Evolutionary conservation across 768 basidiomycete genomes (phyloP).

Genomic region (Zangia roseola): DNA sequence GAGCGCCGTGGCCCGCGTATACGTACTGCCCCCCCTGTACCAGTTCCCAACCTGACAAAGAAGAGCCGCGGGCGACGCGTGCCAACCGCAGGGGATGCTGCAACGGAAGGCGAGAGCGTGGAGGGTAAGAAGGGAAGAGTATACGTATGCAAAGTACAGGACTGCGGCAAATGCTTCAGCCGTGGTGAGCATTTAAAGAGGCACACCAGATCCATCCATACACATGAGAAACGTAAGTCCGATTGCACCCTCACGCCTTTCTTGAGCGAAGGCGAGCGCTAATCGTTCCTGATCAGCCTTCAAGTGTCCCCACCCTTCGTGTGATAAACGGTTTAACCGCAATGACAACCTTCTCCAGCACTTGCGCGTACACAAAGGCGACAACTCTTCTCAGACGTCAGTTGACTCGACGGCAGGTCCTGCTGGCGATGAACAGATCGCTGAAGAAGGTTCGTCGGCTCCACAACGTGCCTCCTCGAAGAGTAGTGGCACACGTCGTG

Average conservation of each 20-base stretch:
- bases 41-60: constrained; percentile 77
- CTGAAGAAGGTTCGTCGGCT: constrained; percentile 20
- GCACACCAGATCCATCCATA: constrained; percentile 73
- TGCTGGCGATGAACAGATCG: constrained; percentile 23
- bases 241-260: constrained; percentile 15
- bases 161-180: constrained; percentile 71
- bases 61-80: constrained; percentile 78
- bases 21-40: constrained; percentile 59
- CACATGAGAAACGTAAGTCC: constrained; percentile 72
- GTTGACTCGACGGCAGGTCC: constrained; percentile 28
- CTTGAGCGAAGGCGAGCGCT: constrained; percentile 16
- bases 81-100: constrained; percentile 45
- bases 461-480: constrained; percentile 27
- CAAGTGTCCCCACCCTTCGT: constrained; percentile 63
- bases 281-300: constrained; percentile 52
- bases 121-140: constrained; percentile 36
- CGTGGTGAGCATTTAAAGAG: constrained; percentile 76
- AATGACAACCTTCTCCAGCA: constrained; percentile 83
- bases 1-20: constrained; percentile 48
- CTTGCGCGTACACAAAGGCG: constrained; percentile 62
- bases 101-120: constrained; percentile 21
- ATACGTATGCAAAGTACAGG: constrained; percentile 65
- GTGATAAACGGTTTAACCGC: constrained; percentile 74
- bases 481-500: constrained; percentile 21
- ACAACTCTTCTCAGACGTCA: constrained; percentile 34